Evolutionary conservation across 2,329 filamentous ascomycete species (phyloP), one percentile per base, ranked within the genome.

Genomic region (Cladosporium oxysporum): DNA sequence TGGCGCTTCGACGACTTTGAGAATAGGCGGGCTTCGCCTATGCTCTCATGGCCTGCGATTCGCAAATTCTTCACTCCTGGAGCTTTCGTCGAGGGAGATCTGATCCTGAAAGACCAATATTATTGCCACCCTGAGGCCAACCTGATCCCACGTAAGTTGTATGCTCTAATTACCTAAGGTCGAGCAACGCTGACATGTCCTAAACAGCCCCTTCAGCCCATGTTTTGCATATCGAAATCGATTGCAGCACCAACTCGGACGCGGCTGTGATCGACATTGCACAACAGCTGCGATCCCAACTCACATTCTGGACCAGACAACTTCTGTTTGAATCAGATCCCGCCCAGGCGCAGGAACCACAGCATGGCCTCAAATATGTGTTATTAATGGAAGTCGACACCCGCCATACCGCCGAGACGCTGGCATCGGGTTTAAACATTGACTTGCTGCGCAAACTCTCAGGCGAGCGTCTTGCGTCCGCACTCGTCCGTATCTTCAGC

Each of bases 201-300:
- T 35, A 1, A n/a, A 28, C 16, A 62, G 59, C 59, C 7, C 60
- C 50, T 41, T n/a, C 60, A 41, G 60, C 60, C n/a, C 50, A 62
- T 23, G 14, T 62, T 6, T 44, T 62, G 31, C 60, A 62, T n/a
- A 21, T 62, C 23, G 50, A 62, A 16, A 62, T 62, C 31, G 28
- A 23, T 6, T 41, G 60, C 23, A 26, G n/a, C 14, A 14, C 6
- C 26, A 4, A 31, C 8, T 44, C 49, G 6, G 33, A 44, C 29
- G 31, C 23, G 16, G 50, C 52, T 7, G 50, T 62, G 31, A 31
- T 29, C 14, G 16, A 55, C 5, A 44, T 62, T 11, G 49, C 60
- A 21, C 14, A 16, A n/a, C 35, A 11, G 12, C 31, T 62, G 8
- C 31, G 50, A 18, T 10, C 29, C 18, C 18, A 21, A 11, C 7